Evolutionary conservation across 331 rosid genomes (phyloP).

Genomic region (Quercus lobata): DNA sequence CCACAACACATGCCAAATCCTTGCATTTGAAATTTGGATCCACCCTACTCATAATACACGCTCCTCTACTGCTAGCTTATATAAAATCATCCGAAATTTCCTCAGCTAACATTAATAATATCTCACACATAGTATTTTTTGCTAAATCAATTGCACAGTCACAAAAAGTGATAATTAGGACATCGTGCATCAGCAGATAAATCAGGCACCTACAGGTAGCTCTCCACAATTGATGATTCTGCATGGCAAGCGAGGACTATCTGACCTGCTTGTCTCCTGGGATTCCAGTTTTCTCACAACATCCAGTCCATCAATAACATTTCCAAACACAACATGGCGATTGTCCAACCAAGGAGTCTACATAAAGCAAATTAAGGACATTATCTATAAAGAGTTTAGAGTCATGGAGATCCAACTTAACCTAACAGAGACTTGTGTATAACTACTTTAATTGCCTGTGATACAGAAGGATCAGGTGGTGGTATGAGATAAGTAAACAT

Average conservation of each 20-base stretch:
- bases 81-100: background rate
- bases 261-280: constrained; percentile 76
- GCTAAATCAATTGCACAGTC: background rate
- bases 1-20: background rate
- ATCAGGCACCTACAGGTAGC: constrained; percentile 58
- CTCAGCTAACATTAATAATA: background rate
- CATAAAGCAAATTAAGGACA: constrained; percentile 17
- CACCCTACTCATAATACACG: background rate
- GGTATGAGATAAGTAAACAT: background rate
- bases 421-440: background rate
- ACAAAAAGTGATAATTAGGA: background rate
- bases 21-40: background rate
- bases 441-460: background rate
- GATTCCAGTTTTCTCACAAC: constrained; percentile 66
- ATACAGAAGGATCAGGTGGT: background rate
- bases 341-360: constrained; percentile 96
- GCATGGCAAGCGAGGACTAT: constrained; percentile 71
- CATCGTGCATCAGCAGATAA: background rate
- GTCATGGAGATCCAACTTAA: constrained; percentile 18
- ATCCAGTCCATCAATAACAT: constrained; percentile 77
- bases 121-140: background rate
- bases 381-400: constrained; percentile 9
- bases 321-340: constrained; percentile 86
- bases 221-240: constrained; percentile 76
- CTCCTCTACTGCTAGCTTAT: background rate